These are phyloP conservation scores for Lodderomyces oxycetoniae DNA, from an alignment of 1,139 yeast species.

Conservation along the genomic window DNA sequence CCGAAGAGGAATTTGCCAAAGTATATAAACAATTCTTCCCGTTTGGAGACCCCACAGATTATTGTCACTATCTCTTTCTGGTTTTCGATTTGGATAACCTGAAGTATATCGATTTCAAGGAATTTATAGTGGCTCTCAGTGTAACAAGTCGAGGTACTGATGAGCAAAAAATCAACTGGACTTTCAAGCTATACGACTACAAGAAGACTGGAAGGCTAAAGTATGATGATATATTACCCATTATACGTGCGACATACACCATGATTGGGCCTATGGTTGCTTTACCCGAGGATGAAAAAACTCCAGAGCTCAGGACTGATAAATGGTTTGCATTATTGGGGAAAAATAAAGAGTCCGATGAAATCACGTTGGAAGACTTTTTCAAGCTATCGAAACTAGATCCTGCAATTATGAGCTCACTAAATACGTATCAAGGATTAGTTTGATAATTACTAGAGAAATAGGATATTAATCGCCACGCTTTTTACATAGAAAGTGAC, in stretches of 20 bases:
- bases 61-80: conserved; percentile 81
- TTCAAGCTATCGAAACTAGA: conserved; percentile 76
- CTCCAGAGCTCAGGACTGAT: conserved; percentile 83
- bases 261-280: conserved; percentile 97
- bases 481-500: no score
- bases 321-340: conserved; percentile 75
- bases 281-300: conserved; percentile 83
- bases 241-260: conserved; percentile 80
- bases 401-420: conserved; percentile 74
- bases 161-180: conserved; percentile 84
- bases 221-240: conserved; percentile 73
- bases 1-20: conserved; percentile 83
- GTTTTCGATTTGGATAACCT: conserved; percentile 82
- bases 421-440: conserved; percentile 75
- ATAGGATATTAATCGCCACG: no score
- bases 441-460: no score
- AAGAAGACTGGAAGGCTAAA: conserved; percentile 71
- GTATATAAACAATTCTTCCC: conserved; percentile 97
- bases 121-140: conserved; percentile 83
- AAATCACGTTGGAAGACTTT: conserved; percentile 74
- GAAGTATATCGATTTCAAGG: conserved; percentile 86
- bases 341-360: conserved; percentile 60
- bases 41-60: conserved; percentile 93
- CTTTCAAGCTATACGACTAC: conserved; percentile 82
- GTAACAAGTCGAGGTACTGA: conserved; percentile 83